Conservation (phyloP, 208 protist genomes). For the Leptomonas pyrrhocoris region DNA sequence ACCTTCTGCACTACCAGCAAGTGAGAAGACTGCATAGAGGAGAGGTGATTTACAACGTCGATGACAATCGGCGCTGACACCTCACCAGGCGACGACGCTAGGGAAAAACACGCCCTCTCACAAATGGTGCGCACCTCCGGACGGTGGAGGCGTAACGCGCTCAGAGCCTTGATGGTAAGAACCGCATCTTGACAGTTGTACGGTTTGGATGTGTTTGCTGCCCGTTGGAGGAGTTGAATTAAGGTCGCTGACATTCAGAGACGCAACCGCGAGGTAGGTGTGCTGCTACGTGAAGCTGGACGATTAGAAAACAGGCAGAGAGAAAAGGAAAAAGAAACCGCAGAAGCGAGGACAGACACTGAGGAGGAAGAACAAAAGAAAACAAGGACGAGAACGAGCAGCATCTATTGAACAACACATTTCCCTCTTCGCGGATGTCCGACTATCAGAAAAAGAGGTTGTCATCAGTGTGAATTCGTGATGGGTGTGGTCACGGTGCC, state of each 20-base stretch:
- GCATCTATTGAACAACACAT: too few relatives aligned
- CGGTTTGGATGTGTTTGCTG: constrained; percentile 38
- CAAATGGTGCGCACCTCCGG: constrained; percentile 47
- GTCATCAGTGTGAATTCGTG: too few relatives aligned
- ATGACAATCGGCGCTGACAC: constrained; percentile 40
- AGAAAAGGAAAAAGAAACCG: neutral
- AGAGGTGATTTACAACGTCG: constrained; percentile 54
- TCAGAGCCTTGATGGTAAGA: constrained; percentile 53
- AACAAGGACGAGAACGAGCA: too few relatives aligned
- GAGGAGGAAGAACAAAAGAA: too few relatives aligned
- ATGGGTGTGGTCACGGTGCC: too few relatives aligned
- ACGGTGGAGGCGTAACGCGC: constrained; percentile 40
- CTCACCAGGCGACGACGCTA: constrained; percentile 43
- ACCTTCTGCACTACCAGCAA: constrained; percentile 51
- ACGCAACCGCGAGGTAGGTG: neutral
- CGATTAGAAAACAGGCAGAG: neutral
- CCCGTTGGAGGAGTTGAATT: constrained; percentile 43
- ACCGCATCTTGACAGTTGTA: constrained; percentile 69
- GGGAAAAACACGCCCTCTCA: constrained; percentile 62
- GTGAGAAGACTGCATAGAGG: constrained; percentile 43
- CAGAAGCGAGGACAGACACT: too few relatives aligned
- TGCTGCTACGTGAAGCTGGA: too few relatives aligned
- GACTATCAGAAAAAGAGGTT: too few relatives aligned
- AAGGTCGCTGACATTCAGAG: constrained; percentile 14
- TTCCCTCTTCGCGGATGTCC: too few relatives aligned